phyloP scores from a whole-genome alignment of 129 eudicot genomes.

The Deinandra increscens region DNA sequence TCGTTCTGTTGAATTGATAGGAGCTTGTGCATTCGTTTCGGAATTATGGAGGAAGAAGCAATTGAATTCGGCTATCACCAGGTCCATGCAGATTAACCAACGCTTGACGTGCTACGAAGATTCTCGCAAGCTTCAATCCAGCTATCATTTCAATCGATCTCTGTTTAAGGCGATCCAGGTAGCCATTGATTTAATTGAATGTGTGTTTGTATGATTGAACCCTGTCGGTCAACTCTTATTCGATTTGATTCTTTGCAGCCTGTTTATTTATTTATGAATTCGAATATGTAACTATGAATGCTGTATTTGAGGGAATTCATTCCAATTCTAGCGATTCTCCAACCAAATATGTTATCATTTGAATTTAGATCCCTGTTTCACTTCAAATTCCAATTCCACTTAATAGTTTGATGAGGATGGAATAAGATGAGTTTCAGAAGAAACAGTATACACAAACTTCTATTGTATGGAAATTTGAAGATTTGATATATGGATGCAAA shows the following conservation, averaged over 20 bases:
- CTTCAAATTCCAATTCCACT: neutral
- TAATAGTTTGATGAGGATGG: neutral
- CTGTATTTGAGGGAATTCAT: neutral
- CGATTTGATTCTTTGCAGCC: no score
- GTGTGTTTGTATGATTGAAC: neutral
- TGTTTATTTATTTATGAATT: neutral
- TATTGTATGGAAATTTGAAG: neutral
- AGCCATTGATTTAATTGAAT: neutral
- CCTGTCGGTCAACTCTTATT: no score
- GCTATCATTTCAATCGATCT: conserved; percentile 19
- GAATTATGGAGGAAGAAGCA: conserved; percentile 27
- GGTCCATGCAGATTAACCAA: conserved; percentile 1
- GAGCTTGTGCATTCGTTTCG: conserved; percentile 32
- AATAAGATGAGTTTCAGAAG: neutral
- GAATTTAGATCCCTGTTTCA: neutral
- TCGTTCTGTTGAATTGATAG: conserved; percentile 18
- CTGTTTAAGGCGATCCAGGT: conserved; percentile 5
- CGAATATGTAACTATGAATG: neutral
- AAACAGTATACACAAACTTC: neutral
- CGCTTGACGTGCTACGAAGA: neutral
- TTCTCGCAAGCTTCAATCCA: conserved; percentile 10
- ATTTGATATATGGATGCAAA: neutral
- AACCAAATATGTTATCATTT: neutral
- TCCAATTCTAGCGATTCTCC: neutral
- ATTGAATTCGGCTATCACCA: neutral